A percentile compares a stretch with the other conserved stretches of the same genome.
These are phyloP conservation scores for Orobanche coerulescens DNA, from an alignment of 257 asterid genomes.

Conservation along the genomic window DNA sequence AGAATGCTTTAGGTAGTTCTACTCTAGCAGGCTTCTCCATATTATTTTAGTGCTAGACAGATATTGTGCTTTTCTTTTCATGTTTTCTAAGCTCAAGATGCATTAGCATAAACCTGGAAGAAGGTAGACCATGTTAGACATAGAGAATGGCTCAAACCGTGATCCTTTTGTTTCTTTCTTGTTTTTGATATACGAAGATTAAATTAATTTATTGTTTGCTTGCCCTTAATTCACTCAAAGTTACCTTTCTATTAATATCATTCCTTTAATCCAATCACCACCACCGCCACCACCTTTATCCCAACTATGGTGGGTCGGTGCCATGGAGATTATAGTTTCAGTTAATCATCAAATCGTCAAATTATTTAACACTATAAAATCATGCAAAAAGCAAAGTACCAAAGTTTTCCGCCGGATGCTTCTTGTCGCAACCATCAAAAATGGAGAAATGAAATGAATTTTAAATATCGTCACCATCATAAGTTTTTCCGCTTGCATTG, in stretches of 20 bases:
- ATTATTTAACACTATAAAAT: too few relatives aligned
- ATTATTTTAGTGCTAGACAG: background rate
- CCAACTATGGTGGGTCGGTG: too few relatives aligned
- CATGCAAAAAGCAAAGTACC: too few relatives aligned
- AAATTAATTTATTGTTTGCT: background rate
- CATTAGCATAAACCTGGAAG: background rate
- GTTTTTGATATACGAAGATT: background rate
- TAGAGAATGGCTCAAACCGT: background rate
- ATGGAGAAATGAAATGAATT: too few relatives aligned
- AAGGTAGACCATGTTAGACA: background rate
- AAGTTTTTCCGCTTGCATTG: too few relatives aligned
- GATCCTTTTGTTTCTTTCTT: background rate
- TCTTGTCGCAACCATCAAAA: too few relatives aligned
- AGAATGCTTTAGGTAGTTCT: slow-evolving; percentile 4
- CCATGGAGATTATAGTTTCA: too few relatives aligned
- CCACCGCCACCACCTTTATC: too few relatives aligned
- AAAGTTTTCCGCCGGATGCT: too few relatives aligned
- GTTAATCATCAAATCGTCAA: too few relatives aligned
- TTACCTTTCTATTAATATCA: slow-evolving; percentile 1
- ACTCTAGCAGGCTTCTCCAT: background rate
- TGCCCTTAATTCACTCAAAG: background rate
- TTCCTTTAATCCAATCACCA: background rate
- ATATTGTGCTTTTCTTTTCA: background rate
- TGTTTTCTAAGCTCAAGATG: background rate
- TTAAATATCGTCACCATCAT: too few relatives aligned